Conservation (phyloP, 495 filamentous ascomycete genomes). For the Diplogelasinospora grovesii region DNA sequence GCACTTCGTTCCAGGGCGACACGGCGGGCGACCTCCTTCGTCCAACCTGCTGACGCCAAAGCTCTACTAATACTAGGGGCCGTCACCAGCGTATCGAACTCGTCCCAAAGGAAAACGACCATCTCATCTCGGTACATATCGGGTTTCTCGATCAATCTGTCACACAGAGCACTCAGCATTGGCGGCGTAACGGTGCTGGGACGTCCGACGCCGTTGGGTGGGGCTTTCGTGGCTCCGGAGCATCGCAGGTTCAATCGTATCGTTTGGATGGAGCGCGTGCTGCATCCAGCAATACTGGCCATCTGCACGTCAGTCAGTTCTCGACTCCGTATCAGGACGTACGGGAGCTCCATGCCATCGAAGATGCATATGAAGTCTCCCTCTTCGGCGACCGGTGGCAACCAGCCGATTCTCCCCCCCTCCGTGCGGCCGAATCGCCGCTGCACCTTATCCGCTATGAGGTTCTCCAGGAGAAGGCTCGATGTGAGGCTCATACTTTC, state of each 20-base stretch:
- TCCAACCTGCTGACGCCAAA: not conserved
- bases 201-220: not conserved
- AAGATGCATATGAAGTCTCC: no score
- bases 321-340: no score
- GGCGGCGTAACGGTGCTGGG: not conserved
- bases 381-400: no score
- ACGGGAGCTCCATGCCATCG: no score
- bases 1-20: not conserved
- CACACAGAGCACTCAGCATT: not conserved
- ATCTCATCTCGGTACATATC: slow-evolving; percentile 1
- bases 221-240: not conserved
- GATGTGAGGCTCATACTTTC: no score
- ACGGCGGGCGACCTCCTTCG: not conserved
- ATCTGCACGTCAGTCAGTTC: no score
- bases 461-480: no score
- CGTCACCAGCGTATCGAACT: not conserved
- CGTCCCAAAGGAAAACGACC: slow-evolving; percentile 1
- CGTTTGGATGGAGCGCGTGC: not conserved
- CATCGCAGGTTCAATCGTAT: not conserved
- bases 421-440: no score
- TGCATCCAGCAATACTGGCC: not conserved
- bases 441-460: no score
- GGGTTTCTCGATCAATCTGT: not conserved
- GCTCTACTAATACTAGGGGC: not conserved
- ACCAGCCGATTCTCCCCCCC: no score